These are phyloP conservation scores for Pyronema omphalodes DNA, from an alignment of 495 filamentous ascomycete genomes.

Conservation along the genomic window DNA sequence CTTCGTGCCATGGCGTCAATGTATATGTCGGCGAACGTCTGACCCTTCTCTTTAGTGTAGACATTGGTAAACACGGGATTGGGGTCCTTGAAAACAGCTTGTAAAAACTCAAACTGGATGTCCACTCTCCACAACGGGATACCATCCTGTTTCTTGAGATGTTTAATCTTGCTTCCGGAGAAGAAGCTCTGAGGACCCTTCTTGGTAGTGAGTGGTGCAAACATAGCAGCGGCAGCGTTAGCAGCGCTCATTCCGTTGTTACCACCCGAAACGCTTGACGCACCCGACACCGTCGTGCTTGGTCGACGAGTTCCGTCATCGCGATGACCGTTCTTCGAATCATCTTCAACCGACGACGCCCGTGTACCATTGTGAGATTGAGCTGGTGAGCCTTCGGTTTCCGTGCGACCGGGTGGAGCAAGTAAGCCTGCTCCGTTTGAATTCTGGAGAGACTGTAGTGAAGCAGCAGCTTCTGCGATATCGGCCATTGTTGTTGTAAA, in stretches of 20 bases:
- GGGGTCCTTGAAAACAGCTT: constrained; percentile 74
- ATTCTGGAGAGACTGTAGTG: not conserved
- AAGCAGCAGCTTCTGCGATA: not conserved
- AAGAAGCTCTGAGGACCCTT: constrained; percentile 7
- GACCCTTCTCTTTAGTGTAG: constrained; percentile 42
- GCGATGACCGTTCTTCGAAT: not conserved
- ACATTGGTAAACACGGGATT: constrained; percentile 72
- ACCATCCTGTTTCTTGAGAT: constrained; percentile 94
- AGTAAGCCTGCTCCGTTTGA: not conserved
- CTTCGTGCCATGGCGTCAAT: constrained; percentile 97
- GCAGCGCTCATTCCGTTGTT: not conserved
- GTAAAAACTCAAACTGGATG: constrained; percentile 91
- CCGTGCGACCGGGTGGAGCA: not conserved
- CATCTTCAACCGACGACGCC: constrained; percentile 1
- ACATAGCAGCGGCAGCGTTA: not conserved
- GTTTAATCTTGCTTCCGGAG: constrained; percentile 48
- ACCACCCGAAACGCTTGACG: constrained; percentile 3
- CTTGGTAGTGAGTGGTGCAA: not conserved
- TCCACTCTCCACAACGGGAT: constrained; percentile 92
- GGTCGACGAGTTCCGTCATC: not conserved
- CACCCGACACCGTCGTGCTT: constrained; percentile 1
- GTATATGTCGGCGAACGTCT: constrained; percentile 90
- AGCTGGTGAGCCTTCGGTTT: constrained; percentile 1
- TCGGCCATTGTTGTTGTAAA: constrained; percentile 1
- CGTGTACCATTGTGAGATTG: not conserved